A percentile compares a stretch with the other conserved stretches of the same genome.
These are phyloP conservation scores for Papilionanthe hybrid DNA, from an alignment of 116 monocot species.

Conservation along the genomic window DNA sequence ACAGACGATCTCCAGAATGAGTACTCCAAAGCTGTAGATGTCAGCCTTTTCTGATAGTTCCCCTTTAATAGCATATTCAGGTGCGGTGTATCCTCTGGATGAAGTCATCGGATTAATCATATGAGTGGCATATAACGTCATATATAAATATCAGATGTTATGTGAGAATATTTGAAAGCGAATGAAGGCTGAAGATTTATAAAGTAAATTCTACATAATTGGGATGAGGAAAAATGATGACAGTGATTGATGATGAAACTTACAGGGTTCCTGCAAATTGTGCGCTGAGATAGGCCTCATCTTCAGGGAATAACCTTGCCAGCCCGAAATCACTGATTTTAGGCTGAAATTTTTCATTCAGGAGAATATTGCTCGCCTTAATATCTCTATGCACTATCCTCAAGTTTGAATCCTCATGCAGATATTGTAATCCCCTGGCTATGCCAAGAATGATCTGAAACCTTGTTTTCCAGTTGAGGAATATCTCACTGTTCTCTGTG, in stretches of 20 bases:
- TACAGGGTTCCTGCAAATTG: conserved; percentile 54
- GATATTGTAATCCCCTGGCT: conserved; percentile 47
- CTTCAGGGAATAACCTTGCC: conserved; percentile 60
- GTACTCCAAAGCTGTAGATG: conserved; percentile 62
- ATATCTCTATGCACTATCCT: conserved; percentile 59
- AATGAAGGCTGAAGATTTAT: not conserved
- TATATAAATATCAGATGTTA: not conserved
- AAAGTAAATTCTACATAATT: not conserved
- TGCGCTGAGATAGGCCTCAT: conserved; percentile 48
- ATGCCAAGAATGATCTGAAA: conserved; percentile 50
- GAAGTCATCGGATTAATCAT: not conserved
- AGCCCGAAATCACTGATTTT: conserved; percentile 59
- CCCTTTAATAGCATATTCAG: conserved; percentile 58
- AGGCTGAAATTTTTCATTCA: conserved; percentile 53
- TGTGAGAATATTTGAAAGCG: not conserved
- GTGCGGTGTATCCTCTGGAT: conserved; percentile 54
- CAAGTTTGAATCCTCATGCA: conserved; percentile 53
- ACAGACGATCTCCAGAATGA: conserved; percentile 46
- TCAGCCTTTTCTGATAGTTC: conserved; percentile 58
- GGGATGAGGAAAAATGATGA: not conserved
- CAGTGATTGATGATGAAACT: conserved; percentile 9
- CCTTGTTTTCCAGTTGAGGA: conserved; percentile 38
- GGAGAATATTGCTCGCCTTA: conserved; percentile 55
- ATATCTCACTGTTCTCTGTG: conserved; percentile 21
- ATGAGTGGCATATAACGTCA: not conserved